A percentile compares a stretch with the other conserved stretches of the same genome.
Evolutionary conservation across 2,329 filamentous ascomycete species (phyloP).

Genomic region (Beauveria australis): DNA sequence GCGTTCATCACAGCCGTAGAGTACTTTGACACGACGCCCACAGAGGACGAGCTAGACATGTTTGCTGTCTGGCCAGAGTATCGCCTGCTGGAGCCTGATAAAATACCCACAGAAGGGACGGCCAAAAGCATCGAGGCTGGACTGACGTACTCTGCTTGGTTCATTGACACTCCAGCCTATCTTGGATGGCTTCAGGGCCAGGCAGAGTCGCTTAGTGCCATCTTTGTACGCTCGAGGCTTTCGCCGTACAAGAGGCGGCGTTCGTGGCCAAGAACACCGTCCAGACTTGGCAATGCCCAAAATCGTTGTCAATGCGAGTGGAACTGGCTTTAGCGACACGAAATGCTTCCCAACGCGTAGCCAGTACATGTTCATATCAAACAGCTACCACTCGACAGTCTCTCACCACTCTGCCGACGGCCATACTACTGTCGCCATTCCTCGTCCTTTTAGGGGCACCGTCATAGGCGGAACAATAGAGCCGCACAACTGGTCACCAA

Average conservation of each 20-base stretch:
- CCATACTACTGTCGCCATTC: slow-evolving; percentile 1
- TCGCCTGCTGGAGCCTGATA: not conserved
- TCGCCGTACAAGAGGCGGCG: not conserved
- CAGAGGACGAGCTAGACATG: not conserved
- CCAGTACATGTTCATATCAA: not conserved
- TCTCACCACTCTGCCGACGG: slow-evolving; percentile 2
- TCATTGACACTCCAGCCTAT: slow-evolving; percentile 1
- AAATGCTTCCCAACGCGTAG: slow-evolving; percentile 2
- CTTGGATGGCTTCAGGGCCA: not conserved
- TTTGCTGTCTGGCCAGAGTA: not conserved
- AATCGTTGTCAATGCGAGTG: slow-evolving; percentile 4
- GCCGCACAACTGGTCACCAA: slow-evolving; percentile 1
- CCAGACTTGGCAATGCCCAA: not conserved
- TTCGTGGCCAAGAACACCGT: not conserved
- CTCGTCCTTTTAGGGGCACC: not conserved
- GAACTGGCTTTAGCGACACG: not conserved
- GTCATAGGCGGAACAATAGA: slow-evolving; percentile 7
- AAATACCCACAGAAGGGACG: not conserved
- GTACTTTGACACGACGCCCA: not conserved
- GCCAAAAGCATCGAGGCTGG: not conserved
- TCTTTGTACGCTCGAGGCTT: not conserved
- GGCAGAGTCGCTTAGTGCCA: not conserved
- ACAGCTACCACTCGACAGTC: not conserved
- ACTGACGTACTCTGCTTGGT: not conserved
- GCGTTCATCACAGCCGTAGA: not conserved